These are phyloP conservation scores for Globisporangium lucens DNA, from an alignment of 352 stramenopile species.

Conservation along the genomic window DNA sequence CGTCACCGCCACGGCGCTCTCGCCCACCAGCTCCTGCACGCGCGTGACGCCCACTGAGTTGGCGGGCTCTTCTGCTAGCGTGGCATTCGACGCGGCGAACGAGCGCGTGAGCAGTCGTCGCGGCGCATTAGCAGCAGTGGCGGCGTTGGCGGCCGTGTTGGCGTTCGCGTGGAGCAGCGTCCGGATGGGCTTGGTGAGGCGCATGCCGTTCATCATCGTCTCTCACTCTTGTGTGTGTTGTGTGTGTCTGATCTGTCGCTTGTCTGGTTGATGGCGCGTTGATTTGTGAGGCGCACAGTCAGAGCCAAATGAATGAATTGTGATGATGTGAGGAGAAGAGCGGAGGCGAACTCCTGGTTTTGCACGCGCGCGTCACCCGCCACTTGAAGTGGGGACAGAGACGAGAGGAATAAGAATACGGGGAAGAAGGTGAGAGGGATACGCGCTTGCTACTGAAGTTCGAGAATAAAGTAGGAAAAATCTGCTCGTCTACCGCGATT, in stretches of 20 bases:
- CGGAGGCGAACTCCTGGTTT: conserved; percentile 10
- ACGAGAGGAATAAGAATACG: conserved; percentile 1
- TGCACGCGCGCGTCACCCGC: conserved; percentile 22
- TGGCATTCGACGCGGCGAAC: background rate
- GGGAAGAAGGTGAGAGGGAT: background rate
- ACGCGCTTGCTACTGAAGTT: background rate
- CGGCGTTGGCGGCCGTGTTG: background rate
- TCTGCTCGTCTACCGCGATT: too few relatives aligned
- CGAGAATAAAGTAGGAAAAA: too few relatives aligned
- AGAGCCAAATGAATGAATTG: background rate
- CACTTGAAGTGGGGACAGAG: conserved; percentile 14
- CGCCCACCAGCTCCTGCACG: conserved; percentile 48
- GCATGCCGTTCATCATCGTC: conserved; percentile 7
- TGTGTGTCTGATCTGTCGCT: background rate
- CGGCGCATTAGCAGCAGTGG: background rate
- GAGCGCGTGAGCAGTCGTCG: conserved; percentile 1
- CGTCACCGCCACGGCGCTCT: conserved; percentile 58
- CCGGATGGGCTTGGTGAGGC: conserved; percentile 11
- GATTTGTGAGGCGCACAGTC: conserved; percentile 4
- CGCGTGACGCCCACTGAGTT: conserved; percentile 20
- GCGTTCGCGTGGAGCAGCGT: conserved; percentile 8
- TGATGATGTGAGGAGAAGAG: background rate
- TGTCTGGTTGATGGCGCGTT: conserved; percentile 12
- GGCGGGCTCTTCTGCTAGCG: background rate
- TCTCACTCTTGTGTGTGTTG: background rate